Percentiles rank a stretch among this genome's conserved stretches.
These are phyloP conservation scores for Colletotrichum acutatum DNA, from an alignment of 2,329 filamentous ascomycete genomes.

Conservation along the genomic window DNA sequence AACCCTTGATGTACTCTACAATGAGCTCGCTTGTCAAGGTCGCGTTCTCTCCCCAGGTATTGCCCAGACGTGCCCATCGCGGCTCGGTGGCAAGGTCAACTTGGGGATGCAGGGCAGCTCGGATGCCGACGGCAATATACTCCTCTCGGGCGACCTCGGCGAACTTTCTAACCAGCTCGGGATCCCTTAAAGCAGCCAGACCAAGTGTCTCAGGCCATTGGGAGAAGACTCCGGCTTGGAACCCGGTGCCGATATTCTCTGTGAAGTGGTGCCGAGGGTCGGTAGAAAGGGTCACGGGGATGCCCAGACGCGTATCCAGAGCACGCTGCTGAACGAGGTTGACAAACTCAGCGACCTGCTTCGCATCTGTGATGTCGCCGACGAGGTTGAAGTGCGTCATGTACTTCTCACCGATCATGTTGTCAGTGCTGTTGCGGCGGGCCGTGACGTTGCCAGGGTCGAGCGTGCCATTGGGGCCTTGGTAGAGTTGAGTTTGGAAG, in stretches of 20 bases:
- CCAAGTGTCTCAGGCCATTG: constrained; percentile 64
- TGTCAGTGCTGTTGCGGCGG: constrained; percentile 42
- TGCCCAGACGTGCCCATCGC: constrained; percentile 58
- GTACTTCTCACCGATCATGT: constrained; percentile 45
- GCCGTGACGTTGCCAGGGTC: constrained; percentile 16
- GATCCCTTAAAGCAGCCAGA: constrained; percentile 58
- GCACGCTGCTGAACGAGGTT: constrained; percentile 55
- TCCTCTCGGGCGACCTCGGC: constrained; percentile 61
- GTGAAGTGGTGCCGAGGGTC: constrained; percentile 59
- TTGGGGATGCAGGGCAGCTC: constrained; percentile 60
- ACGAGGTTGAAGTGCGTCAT: constrained; percentile 60
- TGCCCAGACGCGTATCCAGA: constrained; percentile 57
- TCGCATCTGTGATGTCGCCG: constrained; percentile 53
- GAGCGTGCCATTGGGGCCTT: constrained; percentile 38
- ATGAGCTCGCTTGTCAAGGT: constrained; percentile 50
- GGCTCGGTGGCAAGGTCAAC: constrained; percentile 63
- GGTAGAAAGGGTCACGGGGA: constrained; percentile 59
- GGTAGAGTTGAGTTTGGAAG: constrained; percentile 52
- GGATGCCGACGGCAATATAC: constrained; percentile 53
- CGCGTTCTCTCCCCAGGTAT: constrained; percentile 61
- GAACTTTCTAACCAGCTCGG: constrained; percentile 55
- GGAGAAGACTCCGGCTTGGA: constrained; percentile 55
- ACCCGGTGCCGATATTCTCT: constrained; percentile 54
- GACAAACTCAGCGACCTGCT: constrained; percentile 49
- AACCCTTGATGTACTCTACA: constrained; percentile 58